Conservation (phyloP, 78 protist species). For the Protostelium mycophagum region DNA sequence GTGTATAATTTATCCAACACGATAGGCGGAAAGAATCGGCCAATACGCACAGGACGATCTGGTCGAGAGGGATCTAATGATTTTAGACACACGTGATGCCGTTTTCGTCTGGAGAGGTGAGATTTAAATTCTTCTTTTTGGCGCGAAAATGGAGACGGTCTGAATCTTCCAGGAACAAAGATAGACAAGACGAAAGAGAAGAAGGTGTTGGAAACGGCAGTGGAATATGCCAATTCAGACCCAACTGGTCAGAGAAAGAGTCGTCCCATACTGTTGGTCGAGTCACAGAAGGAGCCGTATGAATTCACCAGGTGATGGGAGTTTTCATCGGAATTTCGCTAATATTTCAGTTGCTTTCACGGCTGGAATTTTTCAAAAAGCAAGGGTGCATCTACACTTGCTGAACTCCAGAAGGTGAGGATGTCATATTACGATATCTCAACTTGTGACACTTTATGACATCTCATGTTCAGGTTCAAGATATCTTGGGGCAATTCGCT, state of each 20-base stretch:
- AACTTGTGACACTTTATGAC: too few species aligned
- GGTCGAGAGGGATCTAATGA: not conserved
- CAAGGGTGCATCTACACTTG: not conserved
- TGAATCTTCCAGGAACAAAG: too few species aligned
- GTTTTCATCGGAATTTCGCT: not conserved
- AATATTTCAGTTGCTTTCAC: not conserved
- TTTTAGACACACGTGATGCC: not conserved
- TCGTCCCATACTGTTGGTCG: not conserved
- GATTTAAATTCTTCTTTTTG: too few species aligned
- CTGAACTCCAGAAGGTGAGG: not conserved
- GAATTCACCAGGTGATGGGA: not conserved
- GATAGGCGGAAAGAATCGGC: not conserved
- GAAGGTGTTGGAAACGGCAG: constrained; percentile 4
- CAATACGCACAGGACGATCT: not conserved
- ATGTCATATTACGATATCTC: too few species aligned
- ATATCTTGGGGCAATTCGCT: not conserved
- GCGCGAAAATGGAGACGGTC: too few species aligned
- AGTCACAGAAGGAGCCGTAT: not conserved
- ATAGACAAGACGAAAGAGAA: not conserved
- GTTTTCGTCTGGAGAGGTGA: constrained; percentile 13
- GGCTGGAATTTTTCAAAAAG: not conserved
- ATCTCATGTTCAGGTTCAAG: too few species aligned
- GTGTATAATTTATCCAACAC: not conserved
- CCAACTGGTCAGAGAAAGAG: not conserved
- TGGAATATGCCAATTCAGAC: not conserved